Evolutionary conservation across 305 asterid genomes (phyloP), one percentile per base, ranked within the genome.

Genomic region (Fraxinus angustifolia): DNA sequence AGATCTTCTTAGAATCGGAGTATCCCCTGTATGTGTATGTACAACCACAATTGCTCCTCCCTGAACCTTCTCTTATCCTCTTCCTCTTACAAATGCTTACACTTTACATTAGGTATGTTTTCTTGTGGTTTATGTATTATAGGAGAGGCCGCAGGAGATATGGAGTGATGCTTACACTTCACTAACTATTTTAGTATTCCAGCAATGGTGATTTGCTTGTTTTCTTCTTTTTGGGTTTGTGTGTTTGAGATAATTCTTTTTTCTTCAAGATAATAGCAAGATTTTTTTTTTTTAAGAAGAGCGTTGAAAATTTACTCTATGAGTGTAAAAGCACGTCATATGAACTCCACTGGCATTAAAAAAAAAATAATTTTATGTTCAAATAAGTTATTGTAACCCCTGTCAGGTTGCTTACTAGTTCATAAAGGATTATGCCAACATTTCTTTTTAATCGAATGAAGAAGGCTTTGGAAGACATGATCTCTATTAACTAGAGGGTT

Each of bases 101-200:
- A 58, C 75, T 36, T 14, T 68, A 30, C 2, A 38, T 80, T 84
- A 30, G 42, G 53, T 62, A 76, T 72, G 58, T 73, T 81, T 76
- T 71, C 38, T 30, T 16, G 6, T 10, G 45, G 30, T 71, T 36
- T 73, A 50, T 60, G 38, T 76, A 78, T 82, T 82, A 79, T 82
- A 96, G 98, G 88, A 85, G 75, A 78, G 97, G 97, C 56, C 80
- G 38, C 83, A 88, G 94, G 88, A 94, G 98, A 87, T 94, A 90
- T 85, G 99, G 99, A 79, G 94, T 96, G 81, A 96, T 96, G n/a
- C n/a, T n/a, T n/a, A n/a, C n/a, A n/a, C n/a, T n/a, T n/a, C n/a
- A n/a, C n/a, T n/a, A n/a, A n/a, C n/a, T n/a, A n/a, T n/a, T n/a
- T n/a, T n/a, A n/a, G n/a, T n/a, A n/a, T n/a, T n/a, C n/a, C n/a